Evolutionary conservation across 306 rosid genomes (phyloP).

Genomic region (Betula pendula): DNA sequence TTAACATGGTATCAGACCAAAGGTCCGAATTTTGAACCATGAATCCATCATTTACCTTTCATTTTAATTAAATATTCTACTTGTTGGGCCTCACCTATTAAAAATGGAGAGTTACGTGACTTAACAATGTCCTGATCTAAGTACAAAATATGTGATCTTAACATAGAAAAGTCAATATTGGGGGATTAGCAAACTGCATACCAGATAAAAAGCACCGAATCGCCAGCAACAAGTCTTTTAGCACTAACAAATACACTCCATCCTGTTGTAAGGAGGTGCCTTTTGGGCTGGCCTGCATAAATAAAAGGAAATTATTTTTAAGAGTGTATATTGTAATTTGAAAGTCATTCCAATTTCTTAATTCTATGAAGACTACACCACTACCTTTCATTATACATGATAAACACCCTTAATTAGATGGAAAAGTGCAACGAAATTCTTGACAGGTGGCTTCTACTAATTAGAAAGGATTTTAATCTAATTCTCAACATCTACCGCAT

Average conservation of each 20-base stretch:
- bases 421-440: neutral
- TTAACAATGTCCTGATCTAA: slow-evolving; percentile 6
- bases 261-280: slow-evolving; percentile 98
- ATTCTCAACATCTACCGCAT: neutral
- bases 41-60: no score
- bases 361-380: neutral
- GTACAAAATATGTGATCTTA: neutral
- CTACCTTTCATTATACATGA: neutral
- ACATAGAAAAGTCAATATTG: neutral
- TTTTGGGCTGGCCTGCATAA: slow-evolving; percentile 91
- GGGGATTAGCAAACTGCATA: slow-evolving; percentile 33
- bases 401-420: neutral
- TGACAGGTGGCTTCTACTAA: neutral
- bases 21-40: no score
- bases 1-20: no score
- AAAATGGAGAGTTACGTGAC: no score
- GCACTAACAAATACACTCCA: slow-evolving; percentile 99
- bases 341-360: neutral
- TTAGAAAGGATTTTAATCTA: neutral
- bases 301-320: slow-evolving; percentile 13
- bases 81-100: no score
- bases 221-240: slow-evolving; percentile 96
- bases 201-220: slow-evolving; percentile 97
- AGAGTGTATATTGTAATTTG: neutral
- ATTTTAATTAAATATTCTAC: no score